Percentiles rank a stretch among this genome's conserved stretches.
phyloP scores from a whole-genome alignment of 352 stramenopile genomes.

The Globisporangium nagaii region DNA sequence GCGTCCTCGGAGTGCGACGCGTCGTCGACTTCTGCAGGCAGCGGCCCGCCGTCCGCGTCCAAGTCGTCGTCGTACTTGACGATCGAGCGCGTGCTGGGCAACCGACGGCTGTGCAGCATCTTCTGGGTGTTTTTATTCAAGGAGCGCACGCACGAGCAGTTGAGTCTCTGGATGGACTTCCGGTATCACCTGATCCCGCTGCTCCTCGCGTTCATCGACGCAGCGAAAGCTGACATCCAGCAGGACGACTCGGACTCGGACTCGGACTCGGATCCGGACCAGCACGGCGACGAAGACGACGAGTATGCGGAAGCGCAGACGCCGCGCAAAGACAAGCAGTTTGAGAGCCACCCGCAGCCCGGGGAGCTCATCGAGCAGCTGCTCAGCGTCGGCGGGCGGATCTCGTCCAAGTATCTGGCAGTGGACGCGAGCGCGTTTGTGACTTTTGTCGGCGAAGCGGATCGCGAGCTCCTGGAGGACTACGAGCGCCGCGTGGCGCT shows the following conservation, averaged over 20 bases:
- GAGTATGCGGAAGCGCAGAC: conserved; percentile 5
- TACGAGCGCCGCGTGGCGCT: conserved; percentile 54
- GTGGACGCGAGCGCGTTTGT: conserved; percentile 46
- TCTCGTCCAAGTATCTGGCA: conserved; percentile 61
- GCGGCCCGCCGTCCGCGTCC: conserved; percentile 10
- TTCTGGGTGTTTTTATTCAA: conserved; percentile 88
- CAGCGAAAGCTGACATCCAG: conserved; percentile 26
- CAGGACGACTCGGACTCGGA: conserved; percentile 18
- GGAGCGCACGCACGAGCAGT: conserved; percentile 69
- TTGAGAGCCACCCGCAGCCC: conserved; percentile 14
- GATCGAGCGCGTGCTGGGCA: conserved; percentile 64
- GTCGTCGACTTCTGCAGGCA: background rate
- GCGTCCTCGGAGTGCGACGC: conserved; percentile 8
- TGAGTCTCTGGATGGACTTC: conserved; percentile 85
- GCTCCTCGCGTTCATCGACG: conserved; percentile 47
- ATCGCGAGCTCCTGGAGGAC: conserved; percentile 48
- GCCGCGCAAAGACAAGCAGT: conserved; percentile 9
- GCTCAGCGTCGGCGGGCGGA: conserved; percentile 39
- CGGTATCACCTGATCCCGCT: conserved; percentile 63
- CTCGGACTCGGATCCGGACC: conserved; percentile 1
- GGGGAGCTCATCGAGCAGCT: conserved; percentile 70
- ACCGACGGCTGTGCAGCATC: conserved; percentile 74
- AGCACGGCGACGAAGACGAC: conserved; percentile 16
- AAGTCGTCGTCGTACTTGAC: conserved; percentile 52
- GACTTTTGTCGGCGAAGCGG: conserved; percentile 62